phyloP scores from a whole-genome alignment of 2,329 filamentous ascomycete species.

The Diatrype stigma region DNA sequence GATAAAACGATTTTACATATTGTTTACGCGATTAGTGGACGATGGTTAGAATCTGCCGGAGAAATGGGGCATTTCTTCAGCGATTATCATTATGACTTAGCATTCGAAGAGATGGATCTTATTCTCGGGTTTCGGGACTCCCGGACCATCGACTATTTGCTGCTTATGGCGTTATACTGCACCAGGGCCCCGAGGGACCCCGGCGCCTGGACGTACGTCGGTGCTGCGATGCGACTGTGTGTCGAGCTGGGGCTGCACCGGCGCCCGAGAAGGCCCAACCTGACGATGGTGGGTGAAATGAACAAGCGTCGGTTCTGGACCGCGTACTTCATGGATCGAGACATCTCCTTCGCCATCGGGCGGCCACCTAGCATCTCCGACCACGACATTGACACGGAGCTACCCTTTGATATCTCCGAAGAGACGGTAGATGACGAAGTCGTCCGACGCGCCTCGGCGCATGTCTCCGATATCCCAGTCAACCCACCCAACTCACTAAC shows the following conservation, averaged over 20 bases:
- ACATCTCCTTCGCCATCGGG: conserved; percentile 26
- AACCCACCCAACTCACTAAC: conserved; percentile 23
- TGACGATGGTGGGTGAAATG: conserved; percentile 23
- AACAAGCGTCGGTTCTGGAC: conserved; percentile 28
- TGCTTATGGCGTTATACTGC: conserved; percentile 27
- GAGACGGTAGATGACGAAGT: conserved; percentile 19
- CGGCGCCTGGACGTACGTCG: conserved; percentile 27
- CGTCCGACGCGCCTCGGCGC: conserved; percentile 19
- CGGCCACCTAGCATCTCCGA: conserved; percentile 26
- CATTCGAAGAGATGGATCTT: conserved; percentile 23
- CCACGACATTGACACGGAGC: conserved; percentile 25
- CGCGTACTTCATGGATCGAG: conserved; percentile 25
- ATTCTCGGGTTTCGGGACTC: conserved; percentile 23
- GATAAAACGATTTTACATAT: conserved; percentile 24
- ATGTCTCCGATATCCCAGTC: conserved; percentile 15
- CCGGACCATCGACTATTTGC: conserved; percentile 24
- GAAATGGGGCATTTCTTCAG: conserved; percentile 28
- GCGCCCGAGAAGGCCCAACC: conserved; percentile 17
- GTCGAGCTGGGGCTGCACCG: conserved; percentile 26
- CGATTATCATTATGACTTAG: conserved; percentile 25
- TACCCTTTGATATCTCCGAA: conserved; percentile 25
- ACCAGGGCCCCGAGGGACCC: conserved; percentile 26
- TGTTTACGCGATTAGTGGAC: conserved; percentile 25
- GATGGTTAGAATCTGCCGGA: conserved; percentile 28
- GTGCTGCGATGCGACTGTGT: conserved; percentile 24